phyloP scores from a whole-genome alignment of 306 rosid species.

The Fragaria iinumae region DNA sequence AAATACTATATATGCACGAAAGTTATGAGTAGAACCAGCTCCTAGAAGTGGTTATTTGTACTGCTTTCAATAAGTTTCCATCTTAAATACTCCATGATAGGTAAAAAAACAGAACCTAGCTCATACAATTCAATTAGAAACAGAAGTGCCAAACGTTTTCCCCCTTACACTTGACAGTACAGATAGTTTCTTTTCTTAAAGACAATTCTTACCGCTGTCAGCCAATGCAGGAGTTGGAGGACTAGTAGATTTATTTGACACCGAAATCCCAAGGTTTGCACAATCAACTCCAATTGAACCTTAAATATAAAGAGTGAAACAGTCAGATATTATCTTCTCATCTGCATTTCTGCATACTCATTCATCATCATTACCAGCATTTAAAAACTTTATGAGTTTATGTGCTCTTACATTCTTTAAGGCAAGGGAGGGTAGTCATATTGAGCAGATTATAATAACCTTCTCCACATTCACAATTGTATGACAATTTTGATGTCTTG shows the following conservation, averaged over 20 bases:
- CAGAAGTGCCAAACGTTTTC: not conserved
- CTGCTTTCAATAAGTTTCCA: not conserved
- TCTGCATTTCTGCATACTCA: not conserved
- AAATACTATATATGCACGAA: too few species aligned
- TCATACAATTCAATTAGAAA: not conserved
- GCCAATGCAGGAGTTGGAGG: conserved; percentile 41
- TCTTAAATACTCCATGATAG: not conserved
- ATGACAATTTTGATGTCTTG: conserved; percentile 51
- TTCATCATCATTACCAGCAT: not conserved
- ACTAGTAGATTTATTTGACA: conserved; percentile 36
- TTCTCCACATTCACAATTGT: conserved; percentile 52
- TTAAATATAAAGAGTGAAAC: conserved; percentile 31
- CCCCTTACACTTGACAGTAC: not conserved
- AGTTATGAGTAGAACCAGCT: not conserved
- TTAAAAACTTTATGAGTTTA: not conserved
- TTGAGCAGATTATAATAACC: conserved; percentile 75
- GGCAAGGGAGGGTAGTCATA: conserved; percentile 62
- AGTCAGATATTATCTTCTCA: conserved; percentile 5
- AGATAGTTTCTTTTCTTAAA: conserved; percentile 14
- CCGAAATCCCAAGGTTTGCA: conserved; percentile 57
- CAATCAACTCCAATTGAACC: conserved; percentile 76
- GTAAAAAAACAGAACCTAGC: not conserved
- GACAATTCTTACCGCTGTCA: conserved; percentile 30
- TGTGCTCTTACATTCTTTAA: conserved; percentile 59
- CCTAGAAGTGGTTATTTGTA: not conserved